phyloP scores from a whole-genome alignment of 2,329 filamentous ascomycete species.

The Drechslera avenae region DNA sequence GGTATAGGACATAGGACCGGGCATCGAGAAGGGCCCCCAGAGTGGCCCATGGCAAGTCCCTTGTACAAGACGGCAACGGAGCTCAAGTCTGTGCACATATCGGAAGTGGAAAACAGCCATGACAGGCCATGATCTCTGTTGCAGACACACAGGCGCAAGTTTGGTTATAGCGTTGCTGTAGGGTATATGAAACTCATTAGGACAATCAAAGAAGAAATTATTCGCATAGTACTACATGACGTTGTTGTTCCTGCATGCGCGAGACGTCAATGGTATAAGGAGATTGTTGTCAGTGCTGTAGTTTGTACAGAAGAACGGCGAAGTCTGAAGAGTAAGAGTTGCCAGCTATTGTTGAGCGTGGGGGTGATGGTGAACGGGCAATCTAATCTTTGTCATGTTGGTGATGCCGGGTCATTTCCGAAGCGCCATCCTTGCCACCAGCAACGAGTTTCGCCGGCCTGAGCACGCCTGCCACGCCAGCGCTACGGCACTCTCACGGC shows the following conservation, averaged over 20 bases:
- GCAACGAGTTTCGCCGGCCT: slow-evolving; percentile 19
- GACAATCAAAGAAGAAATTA: slow-evolving; percentile 3
- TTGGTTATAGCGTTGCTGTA: slow-evolving; percentile 15
- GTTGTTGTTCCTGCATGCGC: neutral
- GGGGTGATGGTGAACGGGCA: neutral
- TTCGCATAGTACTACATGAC: slow-evolving; percentile 4
- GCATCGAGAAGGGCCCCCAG: neutral
- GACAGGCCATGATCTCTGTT: neutral
- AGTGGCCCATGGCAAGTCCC: neutral
- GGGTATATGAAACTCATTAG: neutral
- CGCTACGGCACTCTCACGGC: slow-evolving; percentile 7
- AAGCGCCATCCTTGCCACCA: slow-evolving; percentile 23
- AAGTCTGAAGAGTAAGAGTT: neutral
- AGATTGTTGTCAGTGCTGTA: too few species aligned
- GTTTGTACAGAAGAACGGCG: neutral
- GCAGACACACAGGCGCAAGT: slow-evolving; percentile 4
- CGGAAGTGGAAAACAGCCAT: neutral
- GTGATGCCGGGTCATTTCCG: slow-evolving; percentile 3
- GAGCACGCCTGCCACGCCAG: slow-evolving; percentile 13
- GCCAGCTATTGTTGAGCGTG: neutral
- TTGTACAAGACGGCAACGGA: neutral
- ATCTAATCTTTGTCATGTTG: slow-evolving; percentile 5
- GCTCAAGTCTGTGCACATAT: slow-evolving; percentile 1
- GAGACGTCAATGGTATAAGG: too few species aligned
- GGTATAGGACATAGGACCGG: too few species aligned